Evolutionary conservation across 441 rosid genomes (phyloP).

Genomic region (Pelargonium fulgidum): DNA sequence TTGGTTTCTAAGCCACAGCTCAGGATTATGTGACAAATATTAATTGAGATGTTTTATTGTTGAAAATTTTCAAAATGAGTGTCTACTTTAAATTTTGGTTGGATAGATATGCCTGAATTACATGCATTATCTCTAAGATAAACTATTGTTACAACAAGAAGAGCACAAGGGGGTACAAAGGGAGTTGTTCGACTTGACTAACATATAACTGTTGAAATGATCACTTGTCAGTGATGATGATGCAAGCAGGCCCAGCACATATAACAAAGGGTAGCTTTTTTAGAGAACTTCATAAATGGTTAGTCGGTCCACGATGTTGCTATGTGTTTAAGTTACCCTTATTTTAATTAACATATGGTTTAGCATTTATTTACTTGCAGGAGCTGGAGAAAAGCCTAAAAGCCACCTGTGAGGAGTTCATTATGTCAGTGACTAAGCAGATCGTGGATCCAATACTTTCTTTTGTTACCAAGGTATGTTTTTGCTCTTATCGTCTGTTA

Average conservation of each 20-base stretch:
- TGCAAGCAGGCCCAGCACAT: too few species aligned
- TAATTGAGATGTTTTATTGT: background rate
- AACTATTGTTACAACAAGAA: too few species aligned
- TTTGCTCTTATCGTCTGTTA: constrained; percentile 16
- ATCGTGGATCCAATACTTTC: constrained; percentile 98
- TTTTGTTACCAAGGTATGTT: constrained; percentile 74
- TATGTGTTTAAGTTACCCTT: background rate
- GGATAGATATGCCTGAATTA: too few species aligned
- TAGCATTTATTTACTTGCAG: constrained; percentile 34
- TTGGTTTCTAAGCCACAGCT: background rate
- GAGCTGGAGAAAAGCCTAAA: constrained; percentile 91
- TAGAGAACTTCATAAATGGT: background rate
- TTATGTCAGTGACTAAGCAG: constrained; percentile 87
- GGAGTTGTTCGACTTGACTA: too few species aligned
- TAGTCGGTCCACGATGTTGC: background rate
- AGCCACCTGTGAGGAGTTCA: constrained; percentile 96
- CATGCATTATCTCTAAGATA: too few species aligned
- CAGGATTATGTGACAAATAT: background rate
- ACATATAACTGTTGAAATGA: too few species aligned
- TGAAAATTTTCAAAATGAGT: background rate
- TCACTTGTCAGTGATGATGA: background rate
- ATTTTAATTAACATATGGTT: background rate
- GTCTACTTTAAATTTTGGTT: too few species aligned
- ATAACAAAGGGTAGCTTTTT: too few species aligned
- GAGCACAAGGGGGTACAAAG: too few species aligned